Conservation (phyloP, 805 yeast species). For the Lipomyces spencermartinsiae region DNA sequence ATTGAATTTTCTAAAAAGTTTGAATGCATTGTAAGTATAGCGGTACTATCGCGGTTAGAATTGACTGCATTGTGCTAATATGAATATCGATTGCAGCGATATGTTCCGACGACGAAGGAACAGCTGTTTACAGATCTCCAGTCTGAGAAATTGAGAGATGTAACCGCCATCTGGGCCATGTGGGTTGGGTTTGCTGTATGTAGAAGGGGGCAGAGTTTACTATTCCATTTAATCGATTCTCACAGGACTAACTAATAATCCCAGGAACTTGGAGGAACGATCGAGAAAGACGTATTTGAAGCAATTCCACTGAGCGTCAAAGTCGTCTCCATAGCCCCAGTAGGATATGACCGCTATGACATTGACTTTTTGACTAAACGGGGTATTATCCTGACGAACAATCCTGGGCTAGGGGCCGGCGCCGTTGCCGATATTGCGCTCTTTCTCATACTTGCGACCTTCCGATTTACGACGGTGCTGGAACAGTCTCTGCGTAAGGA, state of each 20-base stretch:
- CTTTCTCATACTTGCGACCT: conserved; percentile 56
- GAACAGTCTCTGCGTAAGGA: conserved; percentile 54
- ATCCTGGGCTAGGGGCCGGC: conserved; percentile 59
- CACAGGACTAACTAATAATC: no score
- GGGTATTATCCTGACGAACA: conserved; percentile 58
- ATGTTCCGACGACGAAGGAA: conserved; percentile 3
- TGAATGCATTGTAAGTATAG: conserved; percentile 21
- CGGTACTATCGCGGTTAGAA: not conserved
- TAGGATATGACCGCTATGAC: conserved; percentile 64
- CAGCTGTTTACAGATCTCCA: conserved; percentile 7
- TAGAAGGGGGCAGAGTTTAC: not conserved
- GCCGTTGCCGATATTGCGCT: conserved; percentile 66
- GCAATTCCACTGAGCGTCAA: conserved; percentile 11
- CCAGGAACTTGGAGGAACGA: conserved; percentile 4
- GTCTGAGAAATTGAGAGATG: not conserved
- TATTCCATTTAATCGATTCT: no score
- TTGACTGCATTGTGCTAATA: not conserved
- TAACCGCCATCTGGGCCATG: conserved; percentile 24
- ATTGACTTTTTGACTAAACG: conserved; percentile 51
- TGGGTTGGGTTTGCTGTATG: conserved; percentile 19
- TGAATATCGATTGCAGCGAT: not conserved
- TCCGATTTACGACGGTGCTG: conserved; percentile 56
- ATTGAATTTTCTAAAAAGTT: conserved; percentile 12
- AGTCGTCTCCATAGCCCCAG: conserved; percentile 40
- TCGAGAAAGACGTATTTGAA: not conserved